These are phyloP conservation scores for Cladobotryum mycophilum DNA, from an alignment of 2,329 filamentous ascomycete species.

Conservation along the genomic window DNA sequence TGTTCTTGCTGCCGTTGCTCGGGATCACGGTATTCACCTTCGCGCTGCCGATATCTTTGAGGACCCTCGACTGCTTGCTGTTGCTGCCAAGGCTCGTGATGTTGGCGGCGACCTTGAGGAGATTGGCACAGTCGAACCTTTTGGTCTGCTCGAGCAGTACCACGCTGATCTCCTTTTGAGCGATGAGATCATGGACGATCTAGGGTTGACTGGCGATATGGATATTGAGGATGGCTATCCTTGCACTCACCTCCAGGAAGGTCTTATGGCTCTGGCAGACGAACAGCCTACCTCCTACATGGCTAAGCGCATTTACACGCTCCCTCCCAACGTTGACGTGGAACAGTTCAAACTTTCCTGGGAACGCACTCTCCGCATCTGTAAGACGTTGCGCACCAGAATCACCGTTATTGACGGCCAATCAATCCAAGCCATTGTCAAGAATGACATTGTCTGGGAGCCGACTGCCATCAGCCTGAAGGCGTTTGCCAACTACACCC, in stretches of 20 bases:
- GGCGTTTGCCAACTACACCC: not conserved
- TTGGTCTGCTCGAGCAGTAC: slow-evolving; percentile 1
- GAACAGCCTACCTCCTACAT: slow-evolving; percentile 29
- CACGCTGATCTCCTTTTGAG: not conserved
- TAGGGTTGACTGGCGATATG: not conserved
- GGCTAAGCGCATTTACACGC: slow-evolving; percentile 18
- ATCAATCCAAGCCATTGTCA: slow-evolving; percentile 1
- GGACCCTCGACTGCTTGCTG: slow-evolving; percentile 8
- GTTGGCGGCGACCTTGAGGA: not conserved
- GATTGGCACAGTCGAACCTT: not conserved
- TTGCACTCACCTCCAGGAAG: slow-evolving; percentile 18
- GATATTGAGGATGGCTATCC: slow-evolving; percentile 16
- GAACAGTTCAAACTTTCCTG: slow-evolving; percentile 22
- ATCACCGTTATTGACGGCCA: slow-evolving; percentile 1
- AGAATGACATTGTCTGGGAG: not conserved
- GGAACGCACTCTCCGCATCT: slow-evolving; percentile 12
- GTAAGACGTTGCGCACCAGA: slow-evolving; percentile 7
- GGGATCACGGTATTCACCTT: slow-evolving; percentile 8
- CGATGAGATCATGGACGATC: not conserved
- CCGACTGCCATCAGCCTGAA: not conserved
- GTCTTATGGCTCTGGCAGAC: slow-evolving; percentile 24
- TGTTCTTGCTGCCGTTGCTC: slow-evolving; percentile 10
- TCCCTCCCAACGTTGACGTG: slow-evolving; percentile 16
- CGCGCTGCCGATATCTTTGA: slow-evolving; percentile 11
- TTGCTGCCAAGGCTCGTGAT: not conserved